Percentiles rank a stretch among this genome's conserved stretches.
These are phyloP conservation scores for Aspergillus felis DNA, from an alignment of 2,329 filamentous ascomycete species.

Conservation along the genomic window DNA sequence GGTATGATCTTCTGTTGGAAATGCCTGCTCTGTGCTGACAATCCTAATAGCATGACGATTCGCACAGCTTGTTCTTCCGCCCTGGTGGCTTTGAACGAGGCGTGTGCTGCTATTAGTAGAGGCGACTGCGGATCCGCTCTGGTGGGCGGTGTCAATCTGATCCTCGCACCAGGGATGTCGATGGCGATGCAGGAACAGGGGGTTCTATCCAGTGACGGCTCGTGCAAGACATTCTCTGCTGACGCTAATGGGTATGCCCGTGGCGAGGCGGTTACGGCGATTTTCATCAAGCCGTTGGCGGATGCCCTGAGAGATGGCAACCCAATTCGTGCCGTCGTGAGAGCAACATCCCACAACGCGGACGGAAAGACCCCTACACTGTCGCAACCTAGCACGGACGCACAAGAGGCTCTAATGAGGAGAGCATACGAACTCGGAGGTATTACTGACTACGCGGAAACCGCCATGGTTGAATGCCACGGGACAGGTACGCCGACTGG, in stretches of 20 bases:
- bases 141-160: slow-evolving; percentile 32
- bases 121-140: slow-evolving; percentile 21
- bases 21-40: not conserved
- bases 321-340: slow-evolving; percentile 17
- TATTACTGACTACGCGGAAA: not conserved
- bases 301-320: too few relatives aligned
- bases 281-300: too few relatives aligned
- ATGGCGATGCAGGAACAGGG: slow-evolving; percentile 28
- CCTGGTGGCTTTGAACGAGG: slow-evolving; percentile 26
- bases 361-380: slow-evolving; percentile 11
- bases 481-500: slow-evolving; percentile 3
- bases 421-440: slow-evolving; percentile 1
- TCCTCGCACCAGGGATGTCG: slow-evolving; percentile 25
- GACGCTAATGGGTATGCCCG: slow-evolving; percentile 28
- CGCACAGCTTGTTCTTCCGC: slow-evolving; percentile 37
- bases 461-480: slow-evolving; percentile 3
- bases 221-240: slow-evolving; percentile 23
- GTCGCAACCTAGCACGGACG: slow-evolving; percentile 7
- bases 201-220: slow-evolving; percentile 29
- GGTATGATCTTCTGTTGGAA: slow-evolving; percentile 1
- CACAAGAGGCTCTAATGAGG: slow-evolving; percentile 14
- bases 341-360: slow-evolving; percentile 9
- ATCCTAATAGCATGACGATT: slow-evolving; percentile 14
- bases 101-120: slow-evolving; percentile 19
- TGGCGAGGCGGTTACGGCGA: slow-evolving; percentile 12